A percentile compares a stretch with the other conserved stretches of the same genome.
Evolutionary conservation across 495 filamentous ascomycete species (phyloP).

Genomic region (Glarea lozoyensis): DNA sequence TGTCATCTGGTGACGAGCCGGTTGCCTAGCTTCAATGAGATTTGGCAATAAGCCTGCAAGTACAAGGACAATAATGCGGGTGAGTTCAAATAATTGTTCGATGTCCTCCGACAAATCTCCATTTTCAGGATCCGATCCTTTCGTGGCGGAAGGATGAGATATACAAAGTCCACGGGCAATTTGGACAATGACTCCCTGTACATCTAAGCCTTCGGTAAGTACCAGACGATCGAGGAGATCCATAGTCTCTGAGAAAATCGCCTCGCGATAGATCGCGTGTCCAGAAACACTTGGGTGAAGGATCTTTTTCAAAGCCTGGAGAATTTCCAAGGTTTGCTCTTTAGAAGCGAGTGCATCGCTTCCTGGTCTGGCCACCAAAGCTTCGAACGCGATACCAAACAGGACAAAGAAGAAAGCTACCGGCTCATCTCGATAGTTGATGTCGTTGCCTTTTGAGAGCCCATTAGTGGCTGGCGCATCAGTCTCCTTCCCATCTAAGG

Average conservation of each 20-base stretch:
- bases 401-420: conserved; percentile 99
- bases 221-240: conserved; percentile 90
- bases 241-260: conserved; percentile 95
- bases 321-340: conserved; percentile 79
- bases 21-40: conserved; percentile 64
- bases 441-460: conserved; percentile 52
- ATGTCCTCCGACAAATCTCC: conserved; percentile 90
- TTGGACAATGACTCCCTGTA: conserved; percentile 89
- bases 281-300: conserved; percentile 90
- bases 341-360: conserved; percentile 62
- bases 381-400: conserved; percentile 93
- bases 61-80: conserved; percentile 88
- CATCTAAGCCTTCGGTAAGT: conserved; percentile 76
- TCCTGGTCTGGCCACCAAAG: conserved; percentile 69
- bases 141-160: conserved; percentile 78
- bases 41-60: conserved; percentile 81
- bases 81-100: conserved; percentile 95
- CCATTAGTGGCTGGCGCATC: conserved; percentile 40
- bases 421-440: conserved; percentile 96
- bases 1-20: conserved; percentile 59
- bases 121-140: conserved; percentile 52
- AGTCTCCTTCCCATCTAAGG: conserved; percentile 76
- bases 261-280: conserved; percentile 90
- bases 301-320: conserved; percentile 90
- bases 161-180: conserved; percentile 85